Evolutionary conservation across 768 basidiomycete species (phyloP), one percentile per base, ranked within the genome.

Genomic region (Kwoniella heveanensis): DNA sequence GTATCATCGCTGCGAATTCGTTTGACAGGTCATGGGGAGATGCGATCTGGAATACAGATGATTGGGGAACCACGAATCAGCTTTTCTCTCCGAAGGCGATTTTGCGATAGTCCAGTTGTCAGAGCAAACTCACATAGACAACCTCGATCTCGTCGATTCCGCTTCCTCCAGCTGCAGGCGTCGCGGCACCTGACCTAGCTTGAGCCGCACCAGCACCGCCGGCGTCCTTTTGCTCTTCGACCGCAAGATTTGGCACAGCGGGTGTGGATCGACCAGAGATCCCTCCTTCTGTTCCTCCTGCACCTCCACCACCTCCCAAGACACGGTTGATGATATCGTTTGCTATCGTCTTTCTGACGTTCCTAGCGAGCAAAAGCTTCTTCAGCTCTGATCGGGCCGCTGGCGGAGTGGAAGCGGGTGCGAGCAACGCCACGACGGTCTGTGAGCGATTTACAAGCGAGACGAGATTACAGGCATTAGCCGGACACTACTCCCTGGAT

Each of bases 301-400:
- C 50, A 46, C 71, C 68, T 22, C 39, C 39, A n/a, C 52, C 50
- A 50, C 71, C 68, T 25, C 64, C 72, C 37, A 76, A 60, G 17
- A 79, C 65, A 0, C 71, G 62, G 27, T 62, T 62, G 7, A 93
- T 83, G 17, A 98, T 86, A 56, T 84, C 84, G 65, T 97, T 94
- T 15, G 88, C 86, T 50, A 94, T 93, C 4, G 87, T 85, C 81
- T 94, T 95, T 32, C 92, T 85, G 47, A 96, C 90, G 46, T 85
- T 85, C 78, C 90, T 91, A 24, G 72, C 82, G 1, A 84, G 79
- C 84, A 98, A 84, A 77, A 92, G 89, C 76, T 92, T 93, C 84
- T 96, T 97, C 57, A 98, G 83, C 78, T 98, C 95, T 3, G 92
- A 86, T 55, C 91, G 87, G 2, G 96, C 96, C 8, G 87, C 87